Evolutionary conservation across 2,329 filamentous ascomycete species (phyloP), one percentile per base, ranked within the genome.

Genomic region (Penicillium sp.): DNA sequence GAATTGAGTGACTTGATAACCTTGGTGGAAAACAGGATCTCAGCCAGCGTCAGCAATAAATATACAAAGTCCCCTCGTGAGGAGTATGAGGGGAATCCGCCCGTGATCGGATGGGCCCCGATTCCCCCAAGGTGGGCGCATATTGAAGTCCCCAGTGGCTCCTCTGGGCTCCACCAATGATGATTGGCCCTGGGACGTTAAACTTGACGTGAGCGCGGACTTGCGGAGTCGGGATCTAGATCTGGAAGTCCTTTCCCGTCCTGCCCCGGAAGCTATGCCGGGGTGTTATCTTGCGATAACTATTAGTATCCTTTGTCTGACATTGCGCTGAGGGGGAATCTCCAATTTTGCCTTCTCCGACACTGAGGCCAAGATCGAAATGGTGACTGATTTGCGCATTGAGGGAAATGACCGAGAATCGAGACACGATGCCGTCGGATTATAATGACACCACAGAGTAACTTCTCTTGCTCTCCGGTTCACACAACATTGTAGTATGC

Each of bases 211-310:
- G 43, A 16, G 34, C 34, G 34, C 34, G 34, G 34, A 7, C 34
- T 43, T 42, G 38, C 22, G 22, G 16, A 34, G 22, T 34, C 22
- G 13, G 31, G 44, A 14, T 40, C 31, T 53, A 6, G 34, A 53
- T 53, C 27, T 18, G 45, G 50, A 53, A 48, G 47, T 36, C n/a
- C n/a, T 48, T 42, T 48, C 44, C 50, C 43, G 32, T 8, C 10
- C 24, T 10, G 4, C 14, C 44, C 47, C 50, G 38, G 44, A 14
- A 41, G 8, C 38, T 11, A 14, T 48, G n/a, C 50, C 44, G 38
- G 27, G 31, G 11, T 36, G 11, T 36, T 36, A 36, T 36, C 34
- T 13, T 7, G 34, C 9, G 31, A 14, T 8, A 10, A 34, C 31
- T 36, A 36, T 36, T 36, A 36, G 13, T 36, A 36, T 14, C 13